phyloP scores from a whole-genome alignment of 2,329 filamentous ascomycete genomes.

The Hirsutella minnesotensis region DNA sequence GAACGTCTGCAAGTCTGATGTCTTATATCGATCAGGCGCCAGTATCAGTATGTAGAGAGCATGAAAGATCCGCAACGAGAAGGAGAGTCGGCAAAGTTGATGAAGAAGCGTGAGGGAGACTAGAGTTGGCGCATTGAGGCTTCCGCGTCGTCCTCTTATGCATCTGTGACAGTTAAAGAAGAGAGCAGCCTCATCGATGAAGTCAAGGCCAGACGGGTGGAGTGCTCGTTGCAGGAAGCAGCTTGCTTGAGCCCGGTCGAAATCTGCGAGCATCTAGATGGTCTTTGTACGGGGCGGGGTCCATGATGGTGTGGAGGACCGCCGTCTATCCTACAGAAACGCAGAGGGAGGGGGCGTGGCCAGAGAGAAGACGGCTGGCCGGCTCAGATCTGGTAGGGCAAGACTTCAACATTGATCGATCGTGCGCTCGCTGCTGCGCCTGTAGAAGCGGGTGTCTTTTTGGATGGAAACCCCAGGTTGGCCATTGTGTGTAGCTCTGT shows the following conservation, averaged over 20 bases:
- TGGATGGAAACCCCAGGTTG: neutral
- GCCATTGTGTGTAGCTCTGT: constrained; percentile 10
- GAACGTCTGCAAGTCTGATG: no score
- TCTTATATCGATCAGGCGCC: no score
- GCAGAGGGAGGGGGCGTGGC: neutral
- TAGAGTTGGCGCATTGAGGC: neutral
- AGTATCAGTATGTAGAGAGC: no score
- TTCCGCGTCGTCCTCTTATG: constrained; percentile 1
- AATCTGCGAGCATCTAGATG: neutral
- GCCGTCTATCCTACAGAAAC: neutral
- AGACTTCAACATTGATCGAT: neutral
- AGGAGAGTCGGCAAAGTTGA: neutral
- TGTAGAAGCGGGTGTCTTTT: neutral
- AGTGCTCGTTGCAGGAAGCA: neutral
- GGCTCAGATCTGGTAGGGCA: neutral
- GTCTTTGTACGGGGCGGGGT: neutral
- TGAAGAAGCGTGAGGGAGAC: neutral
- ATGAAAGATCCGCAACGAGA: no score
- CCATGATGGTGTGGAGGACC: neutral
- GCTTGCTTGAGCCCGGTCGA: constrained; percentile 2
- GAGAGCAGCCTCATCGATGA: neutral
- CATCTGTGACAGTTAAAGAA: neutral
- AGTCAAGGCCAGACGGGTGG: neutral
- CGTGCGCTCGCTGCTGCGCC: neutral
- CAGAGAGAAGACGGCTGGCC: neutral